These are phyloP conservation scores for Angophora floribunda DNA, from an alignment of 345 rosid genomes.

Conservation along the genomic window DNA sequence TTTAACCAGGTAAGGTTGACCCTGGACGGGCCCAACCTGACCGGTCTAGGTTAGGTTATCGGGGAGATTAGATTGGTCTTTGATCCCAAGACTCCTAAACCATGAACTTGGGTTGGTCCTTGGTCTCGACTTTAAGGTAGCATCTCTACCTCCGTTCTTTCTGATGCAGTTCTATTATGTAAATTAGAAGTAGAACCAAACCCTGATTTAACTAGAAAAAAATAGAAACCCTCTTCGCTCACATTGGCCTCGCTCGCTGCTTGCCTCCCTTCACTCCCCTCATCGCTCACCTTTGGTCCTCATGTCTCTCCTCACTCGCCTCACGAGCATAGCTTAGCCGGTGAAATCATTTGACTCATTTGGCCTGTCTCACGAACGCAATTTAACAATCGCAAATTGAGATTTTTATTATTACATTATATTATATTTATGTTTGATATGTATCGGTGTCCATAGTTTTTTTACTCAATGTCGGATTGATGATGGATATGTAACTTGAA, in stretches of 20 bases:
- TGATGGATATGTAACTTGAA: no score
- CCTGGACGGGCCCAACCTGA: fast-evolving
- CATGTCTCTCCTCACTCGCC: no score
- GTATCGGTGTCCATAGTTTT: fast-evolving
- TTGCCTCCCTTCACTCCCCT: background rate
- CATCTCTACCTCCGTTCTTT: background rate
- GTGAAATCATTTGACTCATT: no score
- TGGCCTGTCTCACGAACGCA: fast-evolving
- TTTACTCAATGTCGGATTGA: fast-evolving
- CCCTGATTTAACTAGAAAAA: background rate
- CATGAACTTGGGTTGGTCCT: no score
- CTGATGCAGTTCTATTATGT: fast-evolving
- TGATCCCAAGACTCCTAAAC: background rate
- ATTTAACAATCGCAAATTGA: no score
- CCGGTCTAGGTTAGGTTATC: fast-evolving
- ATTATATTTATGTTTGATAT: no score
- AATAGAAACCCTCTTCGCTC: background rate
- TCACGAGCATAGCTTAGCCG: no score
- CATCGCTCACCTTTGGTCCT: fast-evolving
- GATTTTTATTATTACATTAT: background rate
- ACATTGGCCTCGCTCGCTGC: fast-evolving
- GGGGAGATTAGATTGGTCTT: fast-evolving
- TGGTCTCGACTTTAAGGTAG: fast-evolving
- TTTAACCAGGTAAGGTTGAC: fast-evolving
- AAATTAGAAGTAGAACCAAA: background rate